Evolutionary conservation across 2,329 filamentous ascomycete genomes (phyloP).

Genomic region (Endoconidiophora polonica): DNA sequence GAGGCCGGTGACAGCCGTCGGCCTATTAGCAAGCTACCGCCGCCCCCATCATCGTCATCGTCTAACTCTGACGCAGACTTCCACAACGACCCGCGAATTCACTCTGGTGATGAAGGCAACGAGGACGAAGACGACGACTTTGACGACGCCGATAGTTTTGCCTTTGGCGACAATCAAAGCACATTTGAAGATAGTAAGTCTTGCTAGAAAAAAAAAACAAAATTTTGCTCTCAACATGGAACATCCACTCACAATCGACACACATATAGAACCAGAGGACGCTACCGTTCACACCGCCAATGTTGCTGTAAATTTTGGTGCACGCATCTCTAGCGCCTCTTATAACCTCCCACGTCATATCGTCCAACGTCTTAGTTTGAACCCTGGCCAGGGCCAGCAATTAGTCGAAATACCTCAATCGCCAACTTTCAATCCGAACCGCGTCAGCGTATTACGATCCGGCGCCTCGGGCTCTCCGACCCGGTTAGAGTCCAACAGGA

Average conservation of each 20-base stretch:
- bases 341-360: slow-evolving; percentile 5
- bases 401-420: slow-evolving; percentile 7
- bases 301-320: slow-evolving; percentile 8
- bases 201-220: neutral
- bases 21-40: neutral
- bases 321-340: neutral
- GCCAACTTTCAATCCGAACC: neutral
- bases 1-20: too few relatives aligned
- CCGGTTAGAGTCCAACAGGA: neutral
- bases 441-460: neutral
- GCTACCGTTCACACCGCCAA: slow-evolving; percentile 4
- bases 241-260: neutral
- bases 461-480: neutral
- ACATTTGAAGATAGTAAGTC: neutral
- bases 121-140: neutral
- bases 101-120: neutral
- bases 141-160: slow-evolving; percentile 2
- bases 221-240: too few relatives aligned
- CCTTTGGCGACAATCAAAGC: neutral
- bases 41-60: neutral
- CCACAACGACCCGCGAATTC: neutral
- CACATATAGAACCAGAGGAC: neutral
- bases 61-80: slow-evolving; percentile 1
- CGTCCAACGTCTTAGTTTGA: slow-evolving; percentile 4
- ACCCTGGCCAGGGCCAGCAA: slow-evolving; percentile 6